Conservation (phyloP, 768 basidiomycete genomes). For the Pleurotus tuber-regium region DNA sequence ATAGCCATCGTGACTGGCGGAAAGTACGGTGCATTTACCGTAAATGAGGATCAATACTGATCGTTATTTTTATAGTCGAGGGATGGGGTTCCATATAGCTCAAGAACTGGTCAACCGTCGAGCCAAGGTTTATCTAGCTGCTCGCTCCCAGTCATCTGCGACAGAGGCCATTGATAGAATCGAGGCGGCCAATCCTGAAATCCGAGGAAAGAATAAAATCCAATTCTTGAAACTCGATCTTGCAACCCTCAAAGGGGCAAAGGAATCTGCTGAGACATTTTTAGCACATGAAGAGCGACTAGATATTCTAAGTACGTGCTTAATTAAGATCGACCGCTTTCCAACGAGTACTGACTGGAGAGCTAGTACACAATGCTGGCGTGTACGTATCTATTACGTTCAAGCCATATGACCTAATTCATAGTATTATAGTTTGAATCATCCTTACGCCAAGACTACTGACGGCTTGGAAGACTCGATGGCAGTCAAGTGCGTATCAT, state of each 20-base stretch:
- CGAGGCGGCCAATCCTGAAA: constrained; percentile 22
- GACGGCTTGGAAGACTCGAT: constrained; percentile 15
- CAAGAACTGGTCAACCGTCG: constrained; percentile 22
- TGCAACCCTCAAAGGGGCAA: constrained; percentile 25
- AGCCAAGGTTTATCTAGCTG: constrained; percentile 33
- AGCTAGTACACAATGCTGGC: constrained; percentile 4
- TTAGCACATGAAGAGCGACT: constrained; percentile 6
- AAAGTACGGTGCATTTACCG: constrained; percentile 1
- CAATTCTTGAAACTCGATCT: constrained; percentile 36
- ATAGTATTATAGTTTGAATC: constrained; percentile 9
- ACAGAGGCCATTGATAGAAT: constrained; percentile 25
- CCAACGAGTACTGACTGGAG: background rate
- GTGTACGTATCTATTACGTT: background rate
- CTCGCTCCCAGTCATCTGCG: constrained; percentile 23
- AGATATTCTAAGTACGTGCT: constrained; percentile 11
- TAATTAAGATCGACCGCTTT: background rate
- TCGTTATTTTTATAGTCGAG: constrained; percentile 8
- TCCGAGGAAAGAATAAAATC: constrained; percentile 26
- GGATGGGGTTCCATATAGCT: constrained; percentile 15
- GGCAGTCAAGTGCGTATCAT: constrained; percentile 11
- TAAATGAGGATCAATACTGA: background rate
- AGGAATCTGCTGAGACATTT: constrained; percentile 27
- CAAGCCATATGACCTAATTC: background rate
- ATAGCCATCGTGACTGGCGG: constrained; percentile 11
- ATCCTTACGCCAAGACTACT: constrained; percentile 11